Conservation (phyloP, 495 filamentous ascomycete species). For the Aspergillus taichungensis region DNA sequence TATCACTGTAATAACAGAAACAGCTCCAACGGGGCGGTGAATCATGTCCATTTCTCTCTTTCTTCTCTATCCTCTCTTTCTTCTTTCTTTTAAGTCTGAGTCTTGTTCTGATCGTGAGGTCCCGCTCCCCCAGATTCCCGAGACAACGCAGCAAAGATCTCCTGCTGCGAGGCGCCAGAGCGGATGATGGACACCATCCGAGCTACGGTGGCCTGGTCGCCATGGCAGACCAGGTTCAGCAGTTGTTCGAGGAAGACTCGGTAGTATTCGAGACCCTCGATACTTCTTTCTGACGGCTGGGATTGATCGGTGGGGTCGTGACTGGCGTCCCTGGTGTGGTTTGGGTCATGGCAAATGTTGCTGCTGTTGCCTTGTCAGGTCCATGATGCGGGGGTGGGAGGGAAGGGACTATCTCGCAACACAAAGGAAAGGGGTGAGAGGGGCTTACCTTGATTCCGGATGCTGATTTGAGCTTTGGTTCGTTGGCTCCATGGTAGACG, state of each 20-base stretch:
- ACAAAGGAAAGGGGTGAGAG: too few species aligned
- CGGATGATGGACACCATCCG: slow-evolving; percentile 25
- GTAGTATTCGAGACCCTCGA: slow-evolving; percentile 18
- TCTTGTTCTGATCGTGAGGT: background rate
- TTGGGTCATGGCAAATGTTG: background rate
- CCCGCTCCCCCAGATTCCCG: slow-evolving; percentile 1
- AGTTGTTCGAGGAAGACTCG: slow-evolving; percentile 22
- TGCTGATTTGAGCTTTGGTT: background rate
- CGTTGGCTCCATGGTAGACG: background rate
- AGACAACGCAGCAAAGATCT: slow-evolving; percentile 20
- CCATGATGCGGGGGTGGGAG: background rate
- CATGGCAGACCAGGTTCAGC: slow-evolving; percentile 18
- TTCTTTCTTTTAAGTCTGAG: background rate
- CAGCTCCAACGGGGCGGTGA: too few species aligned
- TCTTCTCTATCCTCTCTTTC: background rate
- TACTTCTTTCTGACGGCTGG: background rate
- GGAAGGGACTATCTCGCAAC: too few species aligned
- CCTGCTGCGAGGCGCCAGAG: slow-evolving; percentile 22
- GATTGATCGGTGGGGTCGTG: background rate
- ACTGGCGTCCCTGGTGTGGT: background rate
- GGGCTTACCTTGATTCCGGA: slow-evolving; percentile 1
- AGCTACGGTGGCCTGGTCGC: slow-evolving; percentile 15
- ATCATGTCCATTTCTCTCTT: background rate
- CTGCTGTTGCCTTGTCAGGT: slow-evolving; percentile 4
- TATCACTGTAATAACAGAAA: too few species aligned